Conservation (phyloP, 352 stramenopile species). For the Pythium phragmiticola region DNA sequence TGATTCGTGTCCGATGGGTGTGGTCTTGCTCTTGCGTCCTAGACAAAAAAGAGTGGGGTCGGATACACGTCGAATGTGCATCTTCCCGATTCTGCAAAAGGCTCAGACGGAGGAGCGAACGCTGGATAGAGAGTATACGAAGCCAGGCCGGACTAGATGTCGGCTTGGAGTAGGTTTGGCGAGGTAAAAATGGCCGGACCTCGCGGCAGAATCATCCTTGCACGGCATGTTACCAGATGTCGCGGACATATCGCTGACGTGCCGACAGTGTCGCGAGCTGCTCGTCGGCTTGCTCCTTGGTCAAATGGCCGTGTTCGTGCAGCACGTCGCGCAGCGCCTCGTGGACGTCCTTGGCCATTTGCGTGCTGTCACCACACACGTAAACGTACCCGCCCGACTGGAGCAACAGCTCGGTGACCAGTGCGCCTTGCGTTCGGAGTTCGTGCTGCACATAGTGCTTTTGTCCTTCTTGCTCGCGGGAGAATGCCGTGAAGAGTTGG, state of each 20-base stretch:
- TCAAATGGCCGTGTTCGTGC: constrained; percentile 51
- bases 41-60: not conserved
- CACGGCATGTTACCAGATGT: constrained; percentile 73
- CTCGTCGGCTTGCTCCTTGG: constrained; percentile 56
- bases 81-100: constrained; percentile 3
- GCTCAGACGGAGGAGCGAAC: constrained; percentile 33
- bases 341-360: constrained; percentile 96
- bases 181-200: not conserved
- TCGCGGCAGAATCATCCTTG: not conserved
- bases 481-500: constrained; percentile 90
- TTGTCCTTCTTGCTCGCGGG: constrained; percentile 72
- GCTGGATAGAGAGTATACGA: not conserved
- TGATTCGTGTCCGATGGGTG: not conserved
- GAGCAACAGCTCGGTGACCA: constrained; percentile 78
- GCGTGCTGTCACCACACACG: constrained; percentile 94
- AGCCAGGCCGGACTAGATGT: not conserved
- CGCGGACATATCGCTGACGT: constrained; percentile 83
- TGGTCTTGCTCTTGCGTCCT: constrained; percentile 3
- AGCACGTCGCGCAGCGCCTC: constrained; percentile 80
- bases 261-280: constrained; percentile 55
- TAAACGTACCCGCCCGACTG: constrained; percentile 86
- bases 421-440: constrained; percentile 49
- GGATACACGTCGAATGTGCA: not conserved
- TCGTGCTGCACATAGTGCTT: constrained; percentile 95
- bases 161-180: not conserved